These are phyloP conservation scores for Penicillium concentricum DNA, from an alignment of 2,329 filamentous ascomycete genomes.

Conservation along the genomic window DNA sequence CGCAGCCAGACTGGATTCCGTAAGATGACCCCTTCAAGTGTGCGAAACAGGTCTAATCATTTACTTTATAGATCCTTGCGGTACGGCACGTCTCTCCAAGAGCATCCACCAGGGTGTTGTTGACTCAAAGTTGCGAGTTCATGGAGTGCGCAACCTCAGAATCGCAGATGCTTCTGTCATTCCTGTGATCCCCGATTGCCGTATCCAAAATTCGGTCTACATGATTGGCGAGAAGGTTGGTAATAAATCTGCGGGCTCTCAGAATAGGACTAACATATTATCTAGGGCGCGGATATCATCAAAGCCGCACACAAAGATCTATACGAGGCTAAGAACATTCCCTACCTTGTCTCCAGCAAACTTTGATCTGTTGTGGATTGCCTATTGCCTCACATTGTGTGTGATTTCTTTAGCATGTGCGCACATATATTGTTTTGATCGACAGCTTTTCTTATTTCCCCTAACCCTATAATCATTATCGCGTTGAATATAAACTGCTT, in stretches of 20 bases:
- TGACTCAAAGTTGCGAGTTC: slow-evolving; percentile 52
- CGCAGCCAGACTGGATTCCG: slow-evolving; percentile 53
- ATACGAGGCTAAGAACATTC: slow-evolving; percentile 23
- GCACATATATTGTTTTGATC: neutral
- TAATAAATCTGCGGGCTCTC: neutral
- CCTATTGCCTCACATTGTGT: neutral
- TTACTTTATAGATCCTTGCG: slow-evolving; percentile 49
- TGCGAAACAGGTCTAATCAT: neutral
- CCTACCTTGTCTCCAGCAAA: slow-evolving; percentile 20
- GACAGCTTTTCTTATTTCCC: neutral
- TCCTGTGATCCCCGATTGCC: slow-evolving; percentile 55
- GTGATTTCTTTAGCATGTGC: neutral
- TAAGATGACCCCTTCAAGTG: neutral
- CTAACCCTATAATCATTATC: neutral
- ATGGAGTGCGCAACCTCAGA: slow-evolving; percentile 54
- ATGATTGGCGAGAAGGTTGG: slow-evolving; percentile 55
- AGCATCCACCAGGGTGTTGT: slow-evolving; percentile 54
- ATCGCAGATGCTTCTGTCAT: slow-evolving; percentile 59
- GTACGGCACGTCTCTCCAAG: slow-evolving; percentile 55
- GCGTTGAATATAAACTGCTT: neutral
- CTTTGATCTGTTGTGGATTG: slow-evolving; percentile 5
- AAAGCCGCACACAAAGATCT: slow-evolving; percentile 27
- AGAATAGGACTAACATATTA: neutral
- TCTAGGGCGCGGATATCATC: slow-evolving; percentile 30
- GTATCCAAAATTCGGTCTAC: slow-evolving; percentile 62